Evolutionary conservation across 805 yeast genomes (phyloP).

Genomic region (Spathaspora hagerdaliae): DNA sequence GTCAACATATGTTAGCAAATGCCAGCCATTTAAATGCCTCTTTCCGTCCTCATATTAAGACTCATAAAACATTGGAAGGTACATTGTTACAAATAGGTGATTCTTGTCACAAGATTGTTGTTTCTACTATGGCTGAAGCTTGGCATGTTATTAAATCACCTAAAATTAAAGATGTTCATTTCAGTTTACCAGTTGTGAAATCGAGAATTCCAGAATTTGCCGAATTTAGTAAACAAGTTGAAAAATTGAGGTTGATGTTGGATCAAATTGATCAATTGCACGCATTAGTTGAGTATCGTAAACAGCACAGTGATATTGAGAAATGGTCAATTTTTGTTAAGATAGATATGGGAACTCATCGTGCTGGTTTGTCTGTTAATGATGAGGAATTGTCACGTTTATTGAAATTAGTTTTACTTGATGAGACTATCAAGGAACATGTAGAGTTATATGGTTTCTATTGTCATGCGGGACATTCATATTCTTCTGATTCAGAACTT

Average conservation of each 20-base stretch:
- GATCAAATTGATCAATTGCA: slow-evolving; percentile 59
- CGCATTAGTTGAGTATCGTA: slow-evolving; percentile 34
- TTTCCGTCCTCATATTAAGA: slow-evolving; percentile 73
- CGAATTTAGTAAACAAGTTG: slow-evolving; percentile 37
- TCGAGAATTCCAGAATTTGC: slow-evolving; percentile 47
- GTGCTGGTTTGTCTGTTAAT: slow-evolving; percentile 54
- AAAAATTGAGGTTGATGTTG: slow-evolving; percentile 51
- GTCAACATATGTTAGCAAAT: slow-evolving; percentile 46
- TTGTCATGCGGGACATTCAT: slow-evolving; percentile 79
- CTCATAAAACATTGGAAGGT: slow-evolving; percentile 68
- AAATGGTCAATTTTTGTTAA: slow-evolving; percentile 67
- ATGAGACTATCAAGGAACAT: slow-evolving; percentile 18
- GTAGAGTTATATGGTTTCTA: slow-evolving; percentile 63
- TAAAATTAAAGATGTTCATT: slow-evolving; percentile 28
- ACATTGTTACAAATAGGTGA: slow-evolving; percentile 46
- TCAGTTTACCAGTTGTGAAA: slow-evolving; percentile 43
- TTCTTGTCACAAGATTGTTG: slow-evolving; percentile 51
- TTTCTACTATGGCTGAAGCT: slow-evolving; percentile 68
- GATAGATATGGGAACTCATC: slow-evolving; percentile 64
- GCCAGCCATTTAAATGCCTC: slow-evolving; percentile 35
- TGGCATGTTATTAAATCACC: slow-evolving; percentile 44
- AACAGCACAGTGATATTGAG: slow-evolving; percentile 13
- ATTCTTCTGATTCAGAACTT: slow-evolving; percentile 40
- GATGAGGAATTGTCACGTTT: slow-evolving; percentile 32
- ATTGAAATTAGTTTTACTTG: slow-evolving; percentile 24